Evolutionary conservation across 441 rosid species (phyloP).

Genomic region (Geranium incanum): DNA sequence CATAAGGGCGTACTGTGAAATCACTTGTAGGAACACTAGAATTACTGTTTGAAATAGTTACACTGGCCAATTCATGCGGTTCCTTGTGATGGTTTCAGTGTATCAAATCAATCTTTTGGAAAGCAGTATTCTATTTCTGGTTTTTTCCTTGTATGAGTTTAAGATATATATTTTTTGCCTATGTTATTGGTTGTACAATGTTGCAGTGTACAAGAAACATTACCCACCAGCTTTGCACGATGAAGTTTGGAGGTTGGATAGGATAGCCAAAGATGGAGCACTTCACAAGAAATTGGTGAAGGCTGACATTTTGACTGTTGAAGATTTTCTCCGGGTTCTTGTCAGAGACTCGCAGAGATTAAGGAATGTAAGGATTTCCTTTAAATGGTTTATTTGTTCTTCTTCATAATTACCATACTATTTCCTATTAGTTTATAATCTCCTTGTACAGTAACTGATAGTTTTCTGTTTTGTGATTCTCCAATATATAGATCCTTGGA

Average conservation of each 20-base stretch:
- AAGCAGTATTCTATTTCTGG: not conserved
- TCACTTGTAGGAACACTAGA: too few relatives aligned
- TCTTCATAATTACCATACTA: not conserved
- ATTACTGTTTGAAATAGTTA: too few relatives aligned
- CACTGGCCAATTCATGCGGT: too few relatives aligned
- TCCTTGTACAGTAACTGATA: not conserved
- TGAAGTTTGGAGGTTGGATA: constrained; percentile 71
- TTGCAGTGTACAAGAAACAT: constrained; percentile 66
- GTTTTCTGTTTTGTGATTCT: not conserved
- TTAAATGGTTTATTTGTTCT: not conserved
- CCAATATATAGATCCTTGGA: constrained; percentile 38
- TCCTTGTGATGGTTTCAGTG: too few relatives aligned
- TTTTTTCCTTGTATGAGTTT: not conserved
- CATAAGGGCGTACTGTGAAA: not conserved
- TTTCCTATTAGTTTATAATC: not conserved
- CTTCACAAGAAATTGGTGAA: constrained; percentile 31
- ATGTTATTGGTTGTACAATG: constrained; percentile 1
- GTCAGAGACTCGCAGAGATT: constrained; percentile 30
- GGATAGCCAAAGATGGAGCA: constrained; percentile 58
- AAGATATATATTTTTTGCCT: not conserved
- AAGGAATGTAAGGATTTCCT: constrained; percentile 36
- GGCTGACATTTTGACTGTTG: constrained; percentile 28
- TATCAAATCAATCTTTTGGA: too few relatives aligned
- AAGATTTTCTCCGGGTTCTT: constrained; percentile 40
- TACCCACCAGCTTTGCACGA: constrained; percentile 52